phyloP scores from a whole-genome alignment of 352 stramenopile species.

The Phytopythium cucurbitacearum region DNA sequence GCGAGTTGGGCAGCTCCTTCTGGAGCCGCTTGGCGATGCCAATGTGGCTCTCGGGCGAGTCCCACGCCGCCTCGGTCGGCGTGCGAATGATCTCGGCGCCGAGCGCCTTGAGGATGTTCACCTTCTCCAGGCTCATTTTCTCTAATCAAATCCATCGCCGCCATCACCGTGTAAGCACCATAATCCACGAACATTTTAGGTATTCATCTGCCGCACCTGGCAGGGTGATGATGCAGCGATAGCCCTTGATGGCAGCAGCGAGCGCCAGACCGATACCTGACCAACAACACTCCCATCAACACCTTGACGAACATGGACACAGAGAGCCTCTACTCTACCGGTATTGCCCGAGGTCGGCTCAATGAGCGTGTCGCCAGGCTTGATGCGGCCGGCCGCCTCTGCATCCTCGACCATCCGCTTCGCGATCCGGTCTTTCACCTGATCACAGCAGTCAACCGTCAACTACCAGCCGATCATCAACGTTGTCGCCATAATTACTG shows the following conservation, averaged over 20 bases:
- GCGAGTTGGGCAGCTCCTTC: slow-evolving; percentile 89
- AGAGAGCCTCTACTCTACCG: slow-evolving; percentile 15
- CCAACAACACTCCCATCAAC: neutral
- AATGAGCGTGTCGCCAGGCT: slow-evolving; percentile 93
- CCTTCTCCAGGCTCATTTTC: slow-evolving; percentile 96
- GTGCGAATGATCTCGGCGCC: slow-evolving; percentile 95
- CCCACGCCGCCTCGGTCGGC: slow-evolving; percentile 93
- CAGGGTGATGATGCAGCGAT: slow-evolving; percentile 90
- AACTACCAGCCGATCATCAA: neutral
- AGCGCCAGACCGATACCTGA: slow-evolving; percentile 94
- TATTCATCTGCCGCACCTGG: slow-evolving; percentile 22
- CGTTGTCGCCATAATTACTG: neutral
- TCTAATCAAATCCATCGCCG: slow-evolving; percentile 36
- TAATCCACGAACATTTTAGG: neutral
- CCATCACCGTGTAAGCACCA: neutral
- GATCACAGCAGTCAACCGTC: neutral
- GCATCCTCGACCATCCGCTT: slow-evolving; percentile 92
- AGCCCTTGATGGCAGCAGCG: slow-evolving; percentile 94
- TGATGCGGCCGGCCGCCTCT: slow-evolving; percentile 89
- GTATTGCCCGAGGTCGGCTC: slow-evolving; percentile 99
- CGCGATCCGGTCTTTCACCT: slow-evolving; percentile 89
- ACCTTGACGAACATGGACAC: neutral
- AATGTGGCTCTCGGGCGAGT: slow-evolving; percentile 94
- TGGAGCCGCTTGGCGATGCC: slow-evolving; percentile 90
- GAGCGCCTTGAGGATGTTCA: slow-evolving; percentile 94